Evolutionary conservation across 192 early-diverging fungal species (phyloP).

Genomic region (Backusella parvicylindrica): DNA sequence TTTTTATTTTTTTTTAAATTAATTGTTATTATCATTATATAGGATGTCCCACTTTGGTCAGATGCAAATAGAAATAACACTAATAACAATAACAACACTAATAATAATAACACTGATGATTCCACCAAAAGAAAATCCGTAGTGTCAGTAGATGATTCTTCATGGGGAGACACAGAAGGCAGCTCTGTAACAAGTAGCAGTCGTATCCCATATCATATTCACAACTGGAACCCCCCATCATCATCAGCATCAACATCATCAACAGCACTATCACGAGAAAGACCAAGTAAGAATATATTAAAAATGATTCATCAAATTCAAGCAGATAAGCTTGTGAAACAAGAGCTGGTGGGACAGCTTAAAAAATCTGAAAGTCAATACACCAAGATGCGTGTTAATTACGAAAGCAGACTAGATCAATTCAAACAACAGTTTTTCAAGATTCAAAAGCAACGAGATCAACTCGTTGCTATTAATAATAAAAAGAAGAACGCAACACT

Average conservation of each 20-base stretch:
- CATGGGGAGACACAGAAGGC: conserved; percentile 20
- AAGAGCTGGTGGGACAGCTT: conserved; percentile 51
- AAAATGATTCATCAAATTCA: conserved; percentile 55
- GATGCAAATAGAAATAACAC: conserved; percentile 21
- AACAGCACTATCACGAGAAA: background rate
- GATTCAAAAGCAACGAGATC: conserved; percentile 53
- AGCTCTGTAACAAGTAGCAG: conserved; percentile 12
- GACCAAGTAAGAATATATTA: conserved; percentile 17
- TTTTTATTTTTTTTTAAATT: background rate
- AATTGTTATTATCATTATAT: background rate
- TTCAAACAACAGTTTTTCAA: conserved; percentile 52
- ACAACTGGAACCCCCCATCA: background rate
- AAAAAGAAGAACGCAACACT: conserved; percentile 29
- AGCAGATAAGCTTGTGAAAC: conserved; percentile 48
- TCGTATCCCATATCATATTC: background rate
- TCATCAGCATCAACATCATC: background rate
- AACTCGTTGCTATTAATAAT: conserved; percentile 15
- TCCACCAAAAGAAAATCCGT: conserved; percentile 18
- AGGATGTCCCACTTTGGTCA: conserved; percentile 33
- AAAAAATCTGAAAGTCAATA: conserved; percentile 52
- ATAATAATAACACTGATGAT: background rate
- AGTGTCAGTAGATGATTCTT: conserved; percentile 17
- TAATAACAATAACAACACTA: background rate
- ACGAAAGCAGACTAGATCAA: conserved; percentile 63
- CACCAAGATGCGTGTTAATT: conserved; percentile 50